Conservation (phyloP, 2,329 filamentous ascomycete species). For the Fusarium sp. region DNA sequence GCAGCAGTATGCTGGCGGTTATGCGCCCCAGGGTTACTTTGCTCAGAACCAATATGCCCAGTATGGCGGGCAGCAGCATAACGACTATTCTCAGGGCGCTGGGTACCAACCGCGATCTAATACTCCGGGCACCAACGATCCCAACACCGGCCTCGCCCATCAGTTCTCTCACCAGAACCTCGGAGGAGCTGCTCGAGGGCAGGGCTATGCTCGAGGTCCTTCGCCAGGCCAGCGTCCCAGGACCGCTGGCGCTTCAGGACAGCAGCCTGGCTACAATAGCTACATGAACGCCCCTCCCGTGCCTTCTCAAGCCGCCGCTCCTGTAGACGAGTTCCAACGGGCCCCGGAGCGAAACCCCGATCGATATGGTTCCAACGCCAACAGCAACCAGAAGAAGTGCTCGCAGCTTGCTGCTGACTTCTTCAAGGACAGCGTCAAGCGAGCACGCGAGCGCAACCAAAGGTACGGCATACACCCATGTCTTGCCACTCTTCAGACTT, state of each 20-base stretch:
- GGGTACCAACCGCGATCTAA: constrained; percentile 68
- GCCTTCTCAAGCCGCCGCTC: constrained; percentile 70
- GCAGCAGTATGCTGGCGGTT: constrained; percentile 63
- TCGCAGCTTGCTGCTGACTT: constrained; percentile 85
- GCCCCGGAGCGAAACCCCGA: constrained; percentile 91
- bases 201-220: constrained; percentile 77
- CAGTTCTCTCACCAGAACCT: constrained; percentile 98
- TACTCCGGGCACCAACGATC: constrained; percentile 79
- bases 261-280: constrained; percentile 73
- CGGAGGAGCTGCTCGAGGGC: constrained; percentile 78
- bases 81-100: constrained; percentile 67
- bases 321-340: constrained; percentile 81
- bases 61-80: constrained; percentile 55
- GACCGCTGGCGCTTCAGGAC: constrained; percentile 80
- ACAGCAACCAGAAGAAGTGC: constrained; percentile 80
- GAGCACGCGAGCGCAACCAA: constrained; percentile 94
- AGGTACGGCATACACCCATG: constrained; percentile 71
- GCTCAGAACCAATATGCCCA: constrained; percentile 70
- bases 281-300: constrained; percentile 78
- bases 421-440: constrained; percentile 98
- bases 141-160: constrained; percentile 91
- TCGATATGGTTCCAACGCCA: constrained; percentile 76
- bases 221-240: constrained; percentile 84
- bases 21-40: constrained; percentile 70
- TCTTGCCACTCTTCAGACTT: neutral